These are phyloP conservation scores for Monosporascus sp. DNA, from an alignment of 2,329 filamentous ascomycete genomes.

Conservation along the genomic window DNA sequence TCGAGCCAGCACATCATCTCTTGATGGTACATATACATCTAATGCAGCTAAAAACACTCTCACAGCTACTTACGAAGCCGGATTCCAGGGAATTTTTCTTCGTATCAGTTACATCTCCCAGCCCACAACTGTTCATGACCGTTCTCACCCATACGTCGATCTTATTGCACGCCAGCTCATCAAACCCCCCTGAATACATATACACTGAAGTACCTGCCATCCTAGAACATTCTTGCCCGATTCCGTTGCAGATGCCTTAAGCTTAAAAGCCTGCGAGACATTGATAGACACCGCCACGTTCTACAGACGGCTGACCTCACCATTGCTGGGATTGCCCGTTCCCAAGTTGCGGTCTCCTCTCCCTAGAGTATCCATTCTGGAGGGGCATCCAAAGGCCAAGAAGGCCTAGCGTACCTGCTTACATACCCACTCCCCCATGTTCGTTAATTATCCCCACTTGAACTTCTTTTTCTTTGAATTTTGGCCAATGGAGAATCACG, in stretches of 20 bases:
- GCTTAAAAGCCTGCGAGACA: neutral
- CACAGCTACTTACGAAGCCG: slow-evolving; percentile 7
- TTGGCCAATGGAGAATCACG: slow-evolving; percentile 29
- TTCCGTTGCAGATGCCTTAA: neutral
- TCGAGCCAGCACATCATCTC: slow-evolving; percentile 16
- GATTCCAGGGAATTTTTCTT: neutral
- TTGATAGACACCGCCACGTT: neutral
- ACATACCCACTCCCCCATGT: neutral
- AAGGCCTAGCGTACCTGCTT: neutral
- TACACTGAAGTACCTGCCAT: neutral
- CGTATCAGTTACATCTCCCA: neutral
- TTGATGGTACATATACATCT: slow-evolving; percentile 15
- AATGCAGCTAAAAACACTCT: slow-evolving; percentile 13
- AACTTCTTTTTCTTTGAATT: slow-evolving; percentile 23
- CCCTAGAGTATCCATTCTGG: neutral
- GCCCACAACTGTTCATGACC: neutral
- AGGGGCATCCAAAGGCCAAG: neutral
- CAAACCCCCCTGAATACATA: neutral
- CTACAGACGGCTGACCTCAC: no score
- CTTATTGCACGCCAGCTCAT: neutral
- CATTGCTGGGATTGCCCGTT: no score
- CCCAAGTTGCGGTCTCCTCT: no score
- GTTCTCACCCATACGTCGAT: neutral
- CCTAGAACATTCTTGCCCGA: neutral
- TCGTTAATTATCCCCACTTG: slow-evolving; percentile 2